These are phyloP conservation scores for Hondaea fermentalgiana DNA, from an alignment of 108 stramenopile species.

Conservation along the genomic window DNA sequence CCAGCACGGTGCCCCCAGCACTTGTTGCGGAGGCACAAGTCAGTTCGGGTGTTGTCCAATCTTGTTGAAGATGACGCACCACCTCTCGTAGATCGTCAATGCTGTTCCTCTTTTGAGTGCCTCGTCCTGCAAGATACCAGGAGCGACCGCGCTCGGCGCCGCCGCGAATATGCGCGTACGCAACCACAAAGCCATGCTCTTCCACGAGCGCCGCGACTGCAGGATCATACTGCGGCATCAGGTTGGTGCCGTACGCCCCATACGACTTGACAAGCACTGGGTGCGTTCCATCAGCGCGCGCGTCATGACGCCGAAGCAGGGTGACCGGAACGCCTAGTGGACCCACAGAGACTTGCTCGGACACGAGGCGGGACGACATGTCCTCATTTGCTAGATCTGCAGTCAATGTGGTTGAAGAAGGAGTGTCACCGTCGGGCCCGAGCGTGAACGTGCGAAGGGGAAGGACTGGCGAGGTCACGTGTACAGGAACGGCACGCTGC, in stretches of 20 bases:
- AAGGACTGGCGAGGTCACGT: not conserved
- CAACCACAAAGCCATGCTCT: not conserved
- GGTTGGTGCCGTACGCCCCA: not conserved
- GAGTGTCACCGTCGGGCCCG: too few relatives aligned
- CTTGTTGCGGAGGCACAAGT: not conserved
- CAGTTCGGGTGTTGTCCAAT: not conserved
- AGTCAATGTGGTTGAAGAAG: too few relatives aligned
- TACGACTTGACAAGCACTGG: not conserved
- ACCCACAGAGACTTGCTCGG: not conserved
- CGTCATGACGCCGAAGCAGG: not conserved
- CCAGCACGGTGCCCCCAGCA: not conserved
- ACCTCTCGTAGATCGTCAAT: not conserved
- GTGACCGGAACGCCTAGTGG: not conserved
- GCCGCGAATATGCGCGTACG: not conserved
- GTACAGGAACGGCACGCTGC: not conserved
- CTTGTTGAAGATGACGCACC: not conserved
- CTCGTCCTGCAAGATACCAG: not conserved
- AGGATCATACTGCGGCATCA: not conserved
- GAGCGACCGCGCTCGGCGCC: not conserved
- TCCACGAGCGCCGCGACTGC: not conserved
- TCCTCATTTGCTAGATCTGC: not conserved
- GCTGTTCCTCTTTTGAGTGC: not conserved
- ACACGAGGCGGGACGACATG: not conserved
- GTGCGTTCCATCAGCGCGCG: not conserved
- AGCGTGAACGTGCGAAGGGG: not conserved